Base-by-base conservation (phyloP, 129 eudicot genomes). In the Glebionis coronaria region DNA sequence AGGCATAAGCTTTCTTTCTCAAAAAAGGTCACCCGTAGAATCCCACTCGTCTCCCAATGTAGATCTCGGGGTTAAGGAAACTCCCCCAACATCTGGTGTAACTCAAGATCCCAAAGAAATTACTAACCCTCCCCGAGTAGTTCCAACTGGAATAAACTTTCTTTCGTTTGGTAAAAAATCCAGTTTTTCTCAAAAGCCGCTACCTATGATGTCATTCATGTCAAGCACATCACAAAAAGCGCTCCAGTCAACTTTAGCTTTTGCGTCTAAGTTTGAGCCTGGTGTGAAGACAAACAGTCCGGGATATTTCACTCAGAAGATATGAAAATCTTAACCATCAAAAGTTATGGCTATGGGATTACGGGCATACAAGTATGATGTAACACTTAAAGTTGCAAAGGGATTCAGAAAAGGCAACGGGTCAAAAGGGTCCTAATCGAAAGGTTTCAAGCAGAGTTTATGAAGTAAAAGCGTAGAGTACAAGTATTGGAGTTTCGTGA, bases 181-280 rank as follows among this genome's bases (percentile, higher is more conserved):
- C 42, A 79, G 61, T 79, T 71, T 68, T 25, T 68, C 76, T 35
- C 80, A 55, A 74, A 82, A 63, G 63, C 60, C 83, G 3, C 63
- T 73, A 16, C 35, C 70, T 35, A 70, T 81, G 51, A 68, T 75
- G 60, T 67, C 90, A 46, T 85, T 86, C 14, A 67, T 80, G 80
- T 82, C 88, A 29, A 75, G 50, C 42, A 23, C 74, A 7, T 78
- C 78, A 28, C 86, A 78, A 23, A 84, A 70, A 74, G 88, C 81
- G 7, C 82, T 86, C 49, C 79, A 52, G 21, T 84, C 96, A 38
- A 79, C 92, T 54, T 73, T 88, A 52, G 82, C 86, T 7, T 82
- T 88, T 69, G 96, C 98, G 16, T 87, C 85, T 12, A 77, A 80
- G 68, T 73, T 79, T 27, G 89, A 85, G 52, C 60, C 85, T 18